These are phyloP conservation scores for Colletotrichum neosansevieriae DNA, from an alignment of 2,329 filamentous ascomycete genomes.

Conservation along the genomic window DNA sequence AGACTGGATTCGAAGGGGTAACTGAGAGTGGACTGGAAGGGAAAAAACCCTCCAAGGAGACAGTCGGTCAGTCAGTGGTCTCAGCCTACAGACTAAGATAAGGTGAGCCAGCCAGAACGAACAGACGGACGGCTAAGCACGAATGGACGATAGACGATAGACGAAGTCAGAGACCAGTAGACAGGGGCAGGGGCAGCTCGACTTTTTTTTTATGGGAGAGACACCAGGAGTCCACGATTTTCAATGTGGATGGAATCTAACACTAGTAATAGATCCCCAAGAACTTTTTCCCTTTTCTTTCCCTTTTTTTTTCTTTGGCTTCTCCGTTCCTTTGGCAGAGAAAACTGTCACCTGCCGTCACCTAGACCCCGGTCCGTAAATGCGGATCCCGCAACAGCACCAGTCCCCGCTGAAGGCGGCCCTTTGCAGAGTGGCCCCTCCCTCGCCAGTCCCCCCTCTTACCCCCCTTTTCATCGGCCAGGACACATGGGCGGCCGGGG, in stretches of 20 bases:
- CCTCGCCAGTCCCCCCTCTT: background rate
- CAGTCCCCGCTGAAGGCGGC: conserved; percentile 9
- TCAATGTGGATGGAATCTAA: background rate
- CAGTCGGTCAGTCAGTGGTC: background rate
- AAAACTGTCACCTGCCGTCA: conserved; percentile 31
- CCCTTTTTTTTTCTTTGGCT: background rate
- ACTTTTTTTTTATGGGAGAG: conserved; percentile 17
- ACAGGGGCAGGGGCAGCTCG: conserved; percentile 26
- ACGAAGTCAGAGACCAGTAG: background rate
- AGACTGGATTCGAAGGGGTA: conserved; percentile 10
- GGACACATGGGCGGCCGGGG: conserved; percentile 9
- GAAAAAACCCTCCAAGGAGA: background rate
- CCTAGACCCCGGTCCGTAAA: conserved; percentile 14
- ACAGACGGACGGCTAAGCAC: background rate
- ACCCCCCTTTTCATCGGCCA: conserved; percentile 15
- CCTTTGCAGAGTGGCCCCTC: conserved; percentile 20
- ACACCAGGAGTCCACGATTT: background rate
- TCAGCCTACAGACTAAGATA: background rate
- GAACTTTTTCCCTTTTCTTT: too few species aligned
- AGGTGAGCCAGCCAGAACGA: background rate
- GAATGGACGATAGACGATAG: background rate
- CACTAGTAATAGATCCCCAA: background rate
- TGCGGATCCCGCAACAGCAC: background rate
- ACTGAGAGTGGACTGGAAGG: background rate
- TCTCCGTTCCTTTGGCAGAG: background rate